A percentile compares a stretch with the other conserved stretches of the same genome.
phyloP scores from a whole-genome alignment of 1,284 basidiomycete genomes.

The Papiliotrema flavescens region DNA sequence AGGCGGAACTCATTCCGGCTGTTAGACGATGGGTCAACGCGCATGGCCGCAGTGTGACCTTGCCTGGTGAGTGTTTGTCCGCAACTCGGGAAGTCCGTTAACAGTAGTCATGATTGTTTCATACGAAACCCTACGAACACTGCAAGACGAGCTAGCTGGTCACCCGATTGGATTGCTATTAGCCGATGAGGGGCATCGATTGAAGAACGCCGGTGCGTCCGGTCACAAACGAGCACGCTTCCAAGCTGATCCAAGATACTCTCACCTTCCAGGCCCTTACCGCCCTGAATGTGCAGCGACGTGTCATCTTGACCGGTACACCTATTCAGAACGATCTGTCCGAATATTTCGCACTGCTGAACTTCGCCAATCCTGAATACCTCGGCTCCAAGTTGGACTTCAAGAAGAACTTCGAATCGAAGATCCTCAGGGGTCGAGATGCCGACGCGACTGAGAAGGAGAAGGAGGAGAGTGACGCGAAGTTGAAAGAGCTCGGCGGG shows the following conservation, averaged over 20 bases:
- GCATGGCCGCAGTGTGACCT: slow-evolving; percentile 76
- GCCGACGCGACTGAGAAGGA: slow-evolving; percentile 79
- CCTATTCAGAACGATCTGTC: slow-evolving; percentile 96
- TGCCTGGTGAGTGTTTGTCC: slow-evolving; percentile 63
- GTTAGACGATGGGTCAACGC: slow-evolving; percentile 85
- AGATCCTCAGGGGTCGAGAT: slow-evolving; percentile 90
- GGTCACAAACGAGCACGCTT: not conserved
- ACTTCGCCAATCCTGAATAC: slow-evolving; percentile 95
- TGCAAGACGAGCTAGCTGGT: slow-evolving; percentile 68
- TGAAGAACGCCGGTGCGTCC: slow-evolving; percentile 86
- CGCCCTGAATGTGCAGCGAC: slow-evolving; percentile 80
- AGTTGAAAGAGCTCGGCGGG: slow-evolving; percentile 86
- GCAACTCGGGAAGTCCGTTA: not conserved
- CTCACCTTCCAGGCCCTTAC: slow-evolving; percentile 85
- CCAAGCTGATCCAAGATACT: slow-evolving; percentile 58
- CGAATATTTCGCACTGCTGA: slow-evolving; percentile 93
- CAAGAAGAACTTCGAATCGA: slow-evolving; percentile 92
- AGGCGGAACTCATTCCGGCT: slow-evolving; percentile 69
- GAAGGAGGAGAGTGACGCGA: slow-evolving; percentile 80
- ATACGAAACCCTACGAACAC: slow-evolving; percentile 89
- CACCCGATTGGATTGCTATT: slow-evolving; percentile 86
- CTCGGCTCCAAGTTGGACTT: slow-evolving; percentile 90
- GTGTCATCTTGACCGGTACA: slow-evolving; percentile 94
- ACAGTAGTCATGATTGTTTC: slow-evolving; percentile 93
- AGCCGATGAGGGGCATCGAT: slow-evolving; percentile 93